Percentiles rank a stretch among this genome's conserved stretches.
Conservation (phyloP, 257 asterid genomes). For the Scutellaria baicalensis region DNA sequence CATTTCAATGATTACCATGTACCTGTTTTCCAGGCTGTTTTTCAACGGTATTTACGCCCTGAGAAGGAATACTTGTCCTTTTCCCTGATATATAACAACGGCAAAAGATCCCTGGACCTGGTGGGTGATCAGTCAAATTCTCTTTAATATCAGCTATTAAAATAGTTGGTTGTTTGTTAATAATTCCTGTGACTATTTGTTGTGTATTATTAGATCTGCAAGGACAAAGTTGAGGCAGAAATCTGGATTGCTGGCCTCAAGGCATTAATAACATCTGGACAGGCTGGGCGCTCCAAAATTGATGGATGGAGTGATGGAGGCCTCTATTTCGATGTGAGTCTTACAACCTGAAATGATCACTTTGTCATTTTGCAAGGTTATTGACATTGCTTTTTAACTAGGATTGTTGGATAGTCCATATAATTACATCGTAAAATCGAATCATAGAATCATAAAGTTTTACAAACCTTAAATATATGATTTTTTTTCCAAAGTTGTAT, state of each 20-base stretch:
- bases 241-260: constrained; percentile 86
- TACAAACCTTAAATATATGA: too few relatives aligned
- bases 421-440: too few relatives aligned
- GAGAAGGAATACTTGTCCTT: constrained; percentile 90
- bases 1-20: constrained; percentile 4
- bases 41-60: constrained; percentile 76
- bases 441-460: too few relatives aligned
- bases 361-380: neutral
- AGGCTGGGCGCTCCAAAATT: constrained; percentile 85
- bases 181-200: constrained; percentile 4
- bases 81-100: constrained; percentile 84
- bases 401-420: too few relatives aligned
- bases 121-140: constrained; percentile 37
- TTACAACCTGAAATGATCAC: constrained; percentile 8
- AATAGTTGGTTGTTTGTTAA: constrained; percentile 4
- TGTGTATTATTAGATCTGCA: constrained; percentile 55
- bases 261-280: constrained; percentile 71
- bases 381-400: too few relatives aligned
- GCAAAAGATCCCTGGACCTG: constrained; percentile 95
- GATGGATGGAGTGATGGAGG: constrained; percentile 95
- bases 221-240: constrained; percentile 93
- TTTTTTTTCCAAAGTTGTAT: too few relatives aligned
- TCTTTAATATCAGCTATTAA: neutral
- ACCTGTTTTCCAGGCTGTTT: constrained; percentile 69
- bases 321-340: constrained; percentile 68